phyloP scores from a whole-genome alignment of 306 rosid genomes.

The Crataegus laevigata region DNA sequence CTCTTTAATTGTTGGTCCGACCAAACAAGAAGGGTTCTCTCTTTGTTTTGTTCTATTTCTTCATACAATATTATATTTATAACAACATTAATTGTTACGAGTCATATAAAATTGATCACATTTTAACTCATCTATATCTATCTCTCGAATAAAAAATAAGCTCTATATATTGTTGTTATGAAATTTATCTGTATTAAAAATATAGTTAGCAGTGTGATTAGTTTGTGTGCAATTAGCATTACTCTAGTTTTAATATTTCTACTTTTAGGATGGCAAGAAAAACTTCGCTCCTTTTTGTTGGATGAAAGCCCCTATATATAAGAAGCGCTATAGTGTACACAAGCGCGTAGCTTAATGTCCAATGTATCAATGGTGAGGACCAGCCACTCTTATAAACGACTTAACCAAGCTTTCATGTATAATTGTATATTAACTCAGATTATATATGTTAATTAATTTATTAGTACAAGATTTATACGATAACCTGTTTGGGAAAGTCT shows the following conservation, averaged over 20 bases:
- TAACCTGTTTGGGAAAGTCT: not conserved
- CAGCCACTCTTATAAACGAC: too few relatives aligned
- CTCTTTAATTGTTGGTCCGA: not conserved
- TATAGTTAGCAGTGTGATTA: too few relatives aligned
- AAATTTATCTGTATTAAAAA: not conserved
- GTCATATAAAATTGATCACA: not conserved
- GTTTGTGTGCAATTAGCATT: not conserved
- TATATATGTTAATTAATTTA: too few relatives aligned
- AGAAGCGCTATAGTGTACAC: too few relatives aligned
- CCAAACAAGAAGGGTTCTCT: not conserved
- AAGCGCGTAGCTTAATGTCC: too few relatives aligned
- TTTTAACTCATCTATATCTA: not conserved
- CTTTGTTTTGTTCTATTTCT: not conserved
- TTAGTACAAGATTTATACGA: too few relatives aligned
- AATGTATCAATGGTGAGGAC: too few relatives aligned
- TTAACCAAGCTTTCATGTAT: too few relatives aligned
- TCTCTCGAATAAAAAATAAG: not conserved
- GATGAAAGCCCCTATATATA: not conserved
- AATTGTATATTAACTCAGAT: too few relatives aligned
- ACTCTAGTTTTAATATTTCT: not conserved
- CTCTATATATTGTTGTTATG: not conserved
- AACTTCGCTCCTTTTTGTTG: not conserved
- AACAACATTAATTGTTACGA: not conserved
- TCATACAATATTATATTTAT: not conserved
- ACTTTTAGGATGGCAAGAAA: not conserved